phyloP scores from a whole-genome alignment of 305 asterid species.

The Nicotiana rustica region DNA sequence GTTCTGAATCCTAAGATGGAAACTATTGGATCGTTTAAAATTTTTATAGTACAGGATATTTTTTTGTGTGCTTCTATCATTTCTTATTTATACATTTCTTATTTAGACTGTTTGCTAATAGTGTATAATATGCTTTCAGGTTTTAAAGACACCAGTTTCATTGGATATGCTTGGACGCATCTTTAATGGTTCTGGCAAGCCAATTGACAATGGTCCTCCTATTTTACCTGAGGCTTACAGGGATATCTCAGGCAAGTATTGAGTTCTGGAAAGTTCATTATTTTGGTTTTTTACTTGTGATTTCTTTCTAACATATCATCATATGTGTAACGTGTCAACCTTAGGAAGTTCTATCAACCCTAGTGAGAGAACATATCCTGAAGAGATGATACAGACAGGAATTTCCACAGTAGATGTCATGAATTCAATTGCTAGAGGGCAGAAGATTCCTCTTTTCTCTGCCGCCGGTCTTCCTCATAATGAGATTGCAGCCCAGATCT shows the following conservation, averaged over 20 bases:
- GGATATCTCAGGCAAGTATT: conserved; percentile 78
- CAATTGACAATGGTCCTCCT: conserved; percentile 89
- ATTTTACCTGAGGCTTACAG: conserved; percentile 86
- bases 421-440: conserved; percentile 99
- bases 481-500: conserved; percentile 99
- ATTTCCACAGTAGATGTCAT: conserved; percentile 98
- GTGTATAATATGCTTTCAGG: conserved; percentile 51
- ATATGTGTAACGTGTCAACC: conserved; percentile 35
- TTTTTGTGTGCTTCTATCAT: not conserved
- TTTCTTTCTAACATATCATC: conserved; percentile 6
- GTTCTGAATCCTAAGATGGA: not conserved
- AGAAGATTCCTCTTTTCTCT: conserved; percentile 95
- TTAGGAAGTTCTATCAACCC: conserved; percentile 99
- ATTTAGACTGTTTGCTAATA: not conserved
- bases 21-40: not conserved
- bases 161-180: conserved; percentile 99
- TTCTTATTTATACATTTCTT: not conserved
- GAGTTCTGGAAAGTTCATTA: not conserved
- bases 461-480: conserved; percentile 99
- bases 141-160: conserved; percentile 95
- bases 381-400: conserved; percentile 99
- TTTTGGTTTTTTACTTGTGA: not conserved
- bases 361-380: conserved; percentile 98
- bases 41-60: not conserved
- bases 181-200: conserved; percentile 89